Percentiles rank a stretch among this genome's conserved stretches.
phyloP scores from a whole-genome alignment of 1,284 basidiomycete species.

The Pterulicium gracile region DNA sequence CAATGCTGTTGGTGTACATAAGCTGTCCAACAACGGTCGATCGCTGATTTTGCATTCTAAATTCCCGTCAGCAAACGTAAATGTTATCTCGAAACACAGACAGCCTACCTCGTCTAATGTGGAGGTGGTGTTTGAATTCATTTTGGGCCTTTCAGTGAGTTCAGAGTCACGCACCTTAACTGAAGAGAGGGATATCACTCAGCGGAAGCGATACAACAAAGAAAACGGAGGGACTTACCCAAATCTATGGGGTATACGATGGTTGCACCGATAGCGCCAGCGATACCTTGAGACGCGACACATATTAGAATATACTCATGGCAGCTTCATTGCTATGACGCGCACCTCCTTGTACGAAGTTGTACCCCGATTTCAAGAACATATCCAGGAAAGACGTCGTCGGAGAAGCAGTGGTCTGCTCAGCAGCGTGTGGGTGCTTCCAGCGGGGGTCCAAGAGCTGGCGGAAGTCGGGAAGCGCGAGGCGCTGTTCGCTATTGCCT shows the following conservation, averaged over 20 bases:
- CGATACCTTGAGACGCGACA: constrained; percentile 59
- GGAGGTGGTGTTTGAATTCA: not conserved
- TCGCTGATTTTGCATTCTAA: constrained; percentile 94
- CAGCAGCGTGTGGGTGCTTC: constrained; percentile 53
- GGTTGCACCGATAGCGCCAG: constrained; percentile 87
- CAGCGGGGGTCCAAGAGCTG: constrained; percentile 83
- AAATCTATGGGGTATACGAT: constrained; percentile 93
- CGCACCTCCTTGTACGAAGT: constrained; percentile 81
- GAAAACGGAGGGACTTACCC: constrained; percentile 38
- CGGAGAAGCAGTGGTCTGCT: constrained; percentile 23
- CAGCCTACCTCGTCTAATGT: constrained; percentile 60
- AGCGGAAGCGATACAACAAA: constrained; percentile 10
- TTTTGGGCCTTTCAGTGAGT: not conserved
- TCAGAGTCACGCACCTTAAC: constrained; percentile 49
- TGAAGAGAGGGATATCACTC: constrained; percentile 22
- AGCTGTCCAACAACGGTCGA: constrained; percentile 91
- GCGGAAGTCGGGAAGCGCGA: constrained; percentile 81
- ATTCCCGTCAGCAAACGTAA: too few relatives aligned
- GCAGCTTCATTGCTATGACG: too few relatives aligned
- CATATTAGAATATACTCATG: too few relatives aligned
- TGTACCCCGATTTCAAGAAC: constrained; percentile 65
- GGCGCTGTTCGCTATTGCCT: constrained; percentile 54
- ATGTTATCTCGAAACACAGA: too few relatives aligned
- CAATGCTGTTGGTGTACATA: constrained; percentile 88
- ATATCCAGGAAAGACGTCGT: constrained; percentile 34